These are phyloP conservation scores for Alternaria burnsii DNA, from an alignment of 2,329 filamentous ascomycete species.

Conservation along the genomic window DNA sequence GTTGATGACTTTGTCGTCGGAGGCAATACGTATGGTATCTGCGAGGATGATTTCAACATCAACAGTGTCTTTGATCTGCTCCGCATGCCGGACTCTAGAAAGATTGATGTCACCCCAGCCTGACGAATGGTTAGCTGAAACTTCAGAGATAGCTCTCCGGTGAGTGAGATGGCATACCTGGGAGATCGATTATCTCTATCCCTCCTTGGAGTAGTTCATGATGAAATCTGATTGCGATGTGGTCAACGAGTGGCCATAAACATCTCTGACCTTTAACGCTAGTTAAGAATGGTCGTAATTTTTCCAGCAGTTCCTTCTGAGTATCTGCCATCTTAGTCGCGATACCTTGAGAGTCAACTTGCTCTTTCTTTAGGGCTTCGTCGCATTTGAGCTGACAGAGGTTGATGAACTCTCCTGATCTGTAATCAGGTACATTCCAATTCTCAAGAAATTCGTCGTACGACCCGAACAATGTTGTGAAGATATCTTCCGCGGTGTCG, in stretches of 20 bases:
- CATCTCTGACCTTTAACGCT: slow-evolving; percentile 21
- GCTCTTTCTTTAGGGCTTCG: slow-evolving; percentile 12
- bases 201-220: slow-evolving; percentile 22
- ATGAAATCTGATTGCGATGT: slow-evolving; percentile 22
- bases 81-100: slow-evolving; percentile 21
- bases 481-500: slow-evolving; percentile 33
- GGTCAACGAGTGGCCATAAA: slow-evolving; percentile 35
- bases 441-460: slow-evolving; percentile 17
- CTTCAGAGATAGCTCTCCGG: no score
- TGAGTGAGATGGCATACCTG: slow-evolving; percentile 22
- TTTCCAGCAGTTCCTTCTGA: slow-evolving; percentile 18
- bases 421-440: slow-evolving; percentile 13
- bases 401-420: slow-evolving; percentile 17
- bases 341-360: not conserved
- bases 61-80: slow-evolving; percentile 29
- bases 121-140: not conserved
- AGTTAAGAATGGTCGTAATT: slow-evolving; percentile 21
- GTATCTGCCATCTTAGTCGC: not conserved
- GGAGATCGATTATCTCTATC: slow-evolving; percentile 31
- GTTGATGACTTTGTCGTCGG: slow-evolving; percentile 29
- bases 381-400: slow-evolving; percentile 28
- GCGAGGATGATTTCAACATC: slow-evolving; percentile 31
- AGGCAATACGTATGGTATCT: slow-evolving; percentile 29
- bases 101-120: slow-evolving; percentile 37
- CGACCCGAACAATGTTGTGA: slow-evolving; percentile 26